Evolutionary conservation across 345 rosid genomes (phyloP).

Genomic region (Luvunga scandens): DNA sequence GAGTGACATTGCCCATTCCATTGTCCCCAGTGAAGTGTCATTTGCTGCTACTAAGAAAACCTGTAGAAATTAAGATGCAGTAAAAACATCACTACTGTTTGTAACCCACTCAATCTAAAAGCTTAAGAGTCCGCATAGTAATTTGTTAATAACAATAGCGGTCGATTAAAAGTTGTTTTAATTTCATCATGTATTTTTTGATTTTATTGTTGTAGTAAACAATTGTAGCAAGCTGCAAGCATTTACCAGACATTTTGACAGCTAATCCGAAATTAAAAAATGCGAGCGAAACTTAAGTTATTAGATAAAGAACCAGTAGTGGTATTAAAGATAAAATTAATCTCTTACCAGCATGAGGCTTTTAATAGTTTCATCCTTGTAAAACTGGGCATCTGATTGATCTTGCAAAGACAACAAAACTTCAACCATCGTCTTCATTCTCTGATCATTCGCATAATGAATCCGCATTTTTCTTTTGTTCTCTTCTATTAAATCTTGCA

Average conservation of each 20-base stretch:
- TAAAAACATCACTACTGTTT: background rate
- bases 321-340: background rate
- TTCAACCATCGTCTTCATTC: slow-evolving; percentile 25
- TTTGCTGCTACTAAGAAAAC: slow-evolving; percentile 31
- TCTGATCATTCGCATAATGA: background rate
- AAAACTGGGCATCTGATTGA: slow-evolving; percentile 21
- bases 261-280: too few relatives aligned
- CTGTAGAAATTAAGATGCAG: slow-evolving; percentile 8
- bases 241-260: too few relatives aligned
- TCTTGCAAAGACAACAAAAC: slow-evolving; percentile 28
- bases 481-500: slow-evolving; percentile 28
- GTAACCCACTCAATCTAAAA: background rate
- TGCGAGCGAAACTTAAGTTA: too few relatives aligned
- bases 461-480: slow-evolving; percentile 4
- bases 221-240: too few relatives aligned
- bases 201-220: too few relatives aligned
- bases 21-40: slow-evolving; percentile 29
- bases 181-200: too few relatives aligned
- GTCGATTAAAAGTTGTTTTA: too few relatives aligned
- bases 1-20: slow-evolving; percentile 37
- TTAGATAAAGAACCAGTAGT: too few relatives aligned
- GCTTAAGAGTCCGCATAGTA: too few relatives aligned
- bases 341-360: slow-evolving; percentile 23
- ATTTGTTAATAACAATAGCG: too few relatives aligned
- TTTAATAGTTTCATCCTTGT: slow-evolving; percentile 29